These are phyloP conservation scores for Torulaspora globosa DNA, from an alignment of 1,139 yeast species.

Conservation along the genomic window DNA sequence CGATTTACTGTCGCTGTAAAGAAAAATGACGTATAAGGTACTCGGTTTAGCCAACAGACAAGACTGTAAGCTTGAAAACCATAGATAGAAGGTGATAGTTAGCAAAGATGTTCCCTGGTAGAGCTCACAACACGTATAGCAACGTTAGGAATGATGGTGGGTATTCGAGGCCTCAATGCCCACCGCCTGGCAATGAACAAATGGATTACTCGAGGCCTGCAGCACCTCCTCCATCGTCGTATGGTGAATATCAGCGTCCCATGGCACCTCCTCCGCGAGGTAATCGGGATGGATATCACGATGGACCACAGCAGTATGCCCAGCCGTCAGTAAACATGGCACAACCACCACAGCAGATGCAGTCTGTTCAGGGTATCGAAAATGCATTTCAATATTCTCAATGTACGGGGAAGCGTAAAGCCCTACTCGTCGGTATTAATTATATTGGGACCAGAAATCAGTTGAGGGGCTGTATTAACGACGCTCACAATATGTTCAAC, in stretches of 20 bases:
- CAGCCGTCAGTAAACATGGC: slow-evolving; percentile 19
- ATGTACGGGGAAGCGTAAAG: slow-evolving; percentile 74
- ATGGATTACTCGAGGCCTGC: slow-evolving; percentile 23
- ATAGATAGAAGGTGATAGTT: not conserved
- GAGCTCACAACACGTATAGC: slow-evolving; percentile 30
- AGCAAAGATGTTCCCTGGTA: slow-evolving; percentile 31
- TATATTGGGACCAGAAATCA: slow-evolving; percentile 70
- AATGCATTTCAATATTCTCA: slow-evolving; percentile 62
- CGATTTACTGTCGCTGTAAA: not conserved
- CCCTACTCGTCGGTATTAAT: slow-evolving; percentile 81
- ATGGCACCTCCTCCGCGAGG: slow-evolving; percentile 8
- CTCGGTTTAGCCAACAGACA: not conserved
- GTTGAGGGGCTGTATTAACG: slow-evolving; percentile 84
- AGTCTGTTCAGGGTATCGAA: slow-evolving; percentile 22
- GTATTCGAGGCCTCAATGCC: slow-evolving; percentile 25
- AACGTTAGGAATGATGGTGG: slow-evolving; percentile 17
- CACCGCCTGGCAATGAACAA: slow-evolving; percentile 16
- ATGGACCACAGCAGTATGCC: slow-evolving; percentile 14
- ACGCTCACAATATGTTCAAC: slow-evolving; percentile 58
- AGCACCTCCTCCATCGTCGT: slow-evolving; percentile 19
- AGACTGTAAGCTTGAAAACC: not conserved
- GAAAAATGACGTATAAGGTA: not conserved
- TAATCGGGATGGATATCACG: slow-evolving; percentile 4
- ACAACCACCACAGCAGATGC: slow-evolving; percentile 30
- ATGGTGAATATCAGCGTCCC: slow-evolving; percentile 9